A percentile compares a stretch with the other conserved stretches of the same genome.
Evolutionary conservation across 2,329 filamentous ascomycete species (phyloP).

Genomic region (Fusarium proliferatum): DNA sequence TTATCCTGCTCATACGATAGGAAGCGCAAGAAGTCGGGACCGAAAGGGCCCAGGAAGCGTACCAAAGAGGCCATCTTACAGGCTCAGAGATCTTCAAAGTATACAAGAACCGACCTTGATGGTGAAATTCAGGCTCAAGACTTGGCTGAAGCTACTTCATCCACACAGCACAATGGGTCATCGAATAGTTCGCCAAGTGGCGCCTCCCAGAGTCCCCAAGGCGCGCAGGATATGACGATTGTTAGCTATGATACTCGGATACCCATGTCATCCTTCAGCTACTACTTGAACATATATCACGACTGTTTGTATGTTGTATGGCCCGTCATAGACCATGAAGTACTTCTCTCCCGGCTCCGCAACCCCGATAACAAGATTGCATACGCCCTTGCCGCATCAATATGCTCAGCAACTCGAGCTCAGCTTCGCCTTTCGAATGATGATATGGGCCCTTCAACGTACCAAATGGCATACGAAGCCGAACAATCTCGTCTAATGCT

Average conservation of each 20-base stretch:
- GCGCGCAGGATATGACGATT: neutral
- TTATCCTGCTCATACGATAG: constrained; percentile 19
- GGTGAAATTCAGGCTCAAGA: neutral
- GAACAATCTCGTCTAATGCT: constrained; percentile 18
- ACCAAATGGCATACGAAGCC: constrained; percentile 1
- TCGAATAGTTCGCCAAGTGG: neutral
- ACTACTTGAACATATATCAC: constrained; percentile 16
- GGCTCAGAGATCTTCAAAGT: neutral
- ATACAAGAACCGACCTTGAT: neutral
- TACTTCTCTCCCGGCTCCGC: neutral
- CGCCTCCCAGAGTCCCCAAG: neutral
- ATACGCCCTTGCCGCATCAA: constrained; percentile 13
- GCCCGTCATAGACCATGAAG: constrained; percentile 8
- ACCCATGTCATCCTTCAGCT: constrained; percentile 4
- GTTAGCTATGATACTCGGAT: neutral
- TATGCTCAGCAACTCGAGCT: constrained; percentile 21
- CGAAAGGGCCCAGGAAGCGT: constrained; percentile 22
- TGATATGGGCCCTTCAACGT: neutral
- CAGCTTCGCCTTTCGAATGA: constrained; percentile 14
- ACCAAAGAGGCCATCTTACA: constrained; percentile 24
- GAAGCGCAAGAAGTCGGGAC: constrained; percentile 23
- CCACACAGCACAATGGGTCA: neutral
- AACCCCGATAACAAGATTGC: constrained; percentile 4
- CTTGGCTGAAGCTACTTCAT: neutral
- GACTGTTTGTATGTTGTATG: constrained; percentile 10